Evolutionary conservation across 164 flowering plant species (phyloP).

Genomic region (Kingdonia uniflora): DNA sequence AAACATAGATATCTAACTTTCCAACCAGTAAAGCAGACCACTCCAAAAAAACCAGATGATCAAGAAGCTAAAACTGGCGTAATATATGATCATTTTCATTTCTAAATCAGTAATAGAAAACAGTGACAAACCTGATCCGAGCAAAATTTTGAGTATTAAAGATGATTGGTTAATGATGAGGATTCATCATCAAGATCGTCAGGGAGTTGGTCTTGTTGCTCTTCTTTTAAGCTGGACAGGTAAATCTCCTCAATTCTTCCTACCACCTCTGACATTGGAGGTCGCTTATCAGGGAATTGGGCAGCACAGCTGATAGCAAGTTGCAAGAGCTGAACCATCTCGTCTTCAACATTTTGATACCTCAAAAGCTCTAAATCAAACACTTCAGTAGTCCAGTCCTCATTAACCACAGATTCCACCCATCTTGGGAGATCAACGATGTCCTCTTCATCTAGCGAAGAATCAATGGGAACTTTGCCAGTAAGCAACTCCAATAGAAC

Average conservation of each 20-base stretch:
- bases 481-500: constrained; percentile 75
- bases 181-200: background rate
- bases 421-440: constrained; percentile 66
- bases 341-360: constrained; percentile 88
- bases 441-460: constrained; percentile 30
- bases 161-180: background rate
- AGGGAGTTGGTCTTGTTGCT: background rate
- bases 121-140: too few species aligned
- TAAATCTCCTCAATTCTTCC: constrained; percentile 62
- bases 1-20: too few species aligned
- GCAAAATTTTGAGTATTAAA: too few species aligned
- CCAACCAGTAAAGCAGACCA: too few species aligned
- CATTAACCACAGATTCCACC: constrained; percentile 83
- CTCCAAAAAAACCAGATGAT: too few species aligned
- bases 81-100: too few species aligned
- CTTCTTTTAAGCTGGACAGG: background rate
- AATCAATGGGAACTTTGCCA: constrained; percentile 59
- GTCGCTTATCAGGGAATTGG: constrained; percentile 72
- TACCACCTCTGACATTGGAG: constrained; percentile 63
- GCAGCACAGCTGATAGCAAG: constrained; percentile 71
- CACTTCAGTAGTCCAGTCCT: constrained; percentile 93
- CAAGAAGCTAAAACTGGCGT: too few species aligned
- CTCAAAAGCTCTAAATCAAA: constrained; percentile 83
- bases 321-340: constrained; percentile 77
- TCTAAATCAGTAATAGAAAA: too few species aligned